These are phyloP conservation scores for Salvia sclarea DNA, from an alignment of 305 asterid genomes.

Conservation along the genomic window DNA sequence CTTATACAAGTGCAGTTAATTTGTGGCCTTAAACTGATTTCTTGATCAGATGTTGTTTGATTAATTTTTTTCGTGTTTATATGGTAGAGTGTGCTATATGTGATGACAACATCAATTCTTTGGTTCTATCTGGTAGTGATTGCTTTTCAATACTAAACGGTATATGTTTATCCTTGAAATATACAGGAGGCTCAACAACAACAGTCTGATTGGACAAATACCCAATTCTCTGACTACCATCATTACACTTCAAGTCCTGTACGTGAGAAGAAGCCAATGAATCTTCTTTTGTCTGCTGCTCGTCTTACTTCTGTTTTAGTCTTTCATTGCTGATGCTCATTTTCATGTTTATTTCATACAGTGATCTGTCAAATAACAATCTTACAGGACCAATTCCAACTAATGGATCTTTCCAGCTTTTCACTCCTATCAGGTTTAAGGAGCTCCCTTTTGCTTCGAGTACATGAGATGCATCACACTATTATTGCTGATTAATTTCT, in stretches of 20 bases:
- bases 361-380: slow-evolving; percentile 86
- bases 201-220: slow-evolving; percentile 68
- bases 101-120: slow-evolving; percentile 15
- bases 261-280: slow-evolving; percentile 43
- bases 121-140: slow-evolving; percentile 19
- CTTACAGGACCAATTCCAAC: slow-evolving; percentile 70
- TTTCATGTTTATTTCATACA: slow-evolving; percentile 42
- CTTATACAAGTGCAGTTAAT: not conserved
- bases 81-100: not conserved
- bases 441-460: slow-evolving; percentile 16
- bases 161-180: slow-evolving; percentile 28
- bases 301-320: not conserved
- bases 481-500: slow-evolving; percentile 35
- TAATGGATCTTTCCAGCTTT: slow-evolving; percentile 87
- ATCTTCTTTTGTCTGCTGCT: slow-evolving; percentile 20
- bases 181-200: slow-evolving; percentile 92
- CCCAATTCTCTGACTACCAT: slow-evolving; percentile 67
- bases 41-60: not conserved
- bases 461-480: slow-evolving; percentile 21
- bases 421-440: slow-evolving; percentile 91
- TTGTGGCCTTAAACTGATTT: too few relatives aligned
- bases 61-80: not conserved
- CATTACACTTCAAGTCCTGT: slow-evolving; percentile 89
- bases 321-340: slow-evolving; percentile 33
- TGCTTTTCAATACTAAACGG: slow-evolving; percentile 28